These are phyloP conservation scores for Tuber calosporum DNA, from an alignment of 495 filamentous ascomycete genomes.

Conservation along the genomic window DNA sequence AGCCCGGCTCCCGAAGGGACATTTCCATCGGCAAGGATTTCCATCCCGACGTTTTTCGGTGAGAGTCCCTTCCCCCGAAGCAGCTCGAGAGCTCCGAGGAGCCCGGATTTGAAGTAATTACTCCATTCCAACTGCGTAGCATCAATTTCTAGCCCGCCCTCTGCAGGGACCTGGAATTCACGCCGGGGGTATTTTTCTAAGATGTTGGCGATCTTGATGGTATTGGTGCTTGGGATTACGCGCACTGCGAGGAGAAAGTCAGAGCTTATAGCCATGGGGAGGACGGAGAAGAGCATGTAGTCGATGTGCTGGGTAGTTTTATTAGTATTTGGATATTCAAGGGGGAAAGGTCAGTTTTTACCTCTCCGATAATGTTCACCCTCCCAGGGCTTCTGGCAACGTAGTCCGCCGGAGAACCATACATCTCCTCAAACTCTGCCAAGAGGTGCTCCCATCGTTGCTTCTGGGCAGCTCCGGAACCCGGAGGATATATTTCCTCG, in stretches of 20 bases:
- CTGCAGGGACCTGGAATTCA: slow-evolving; percentile 63
- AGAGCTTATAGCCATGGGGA: slow-evolving; percentile 88
- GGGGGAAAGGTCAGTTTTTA: slow-evolving; percentile 32
- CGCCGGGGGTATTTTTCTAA: slow-evolving; percentile 67
- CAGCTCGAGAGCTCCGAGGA: slow-evolving; percentile 71
- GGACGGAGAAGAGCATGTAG: slow-evolving; percentile 91
- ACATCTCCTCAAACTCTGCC: slow-evolving; percentile 62
- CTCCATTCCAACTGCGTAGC: slow-evolving; percentile 84
- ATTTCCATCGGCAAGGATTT: slow-evolving; percentile 81
- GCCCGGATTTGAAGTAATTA: slow-evolving; percentile 94
- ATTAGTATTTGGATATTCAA: slow-evolving; percentile 13
- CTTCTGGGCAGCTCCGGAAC: slow-evolving; percentile 52
- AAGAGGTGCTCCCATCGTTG: slow-evolving; percentile 67
- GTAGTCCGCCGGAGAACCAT: slow-evolving; percentile 66
- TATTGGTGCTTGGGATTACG: slow-evolving; percentile 46
- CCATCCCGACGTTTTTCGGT: slow-evolving; percentile 68
- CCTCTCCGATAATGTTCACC: slow-evolving; percentile 95
- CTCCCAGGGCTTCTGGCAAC: slow-evolving; percentile 84
- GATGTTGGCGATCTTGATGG: slow-evolving; percentile 69
- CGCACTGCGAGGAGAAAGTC: slow-evolving; percentile 84
- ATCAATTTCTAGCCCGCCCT: slow-evolving; percentile 71
- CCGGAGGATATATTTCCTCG: slow-evolving; percentile 61
- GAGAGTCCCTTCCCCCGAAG: slow-evolving; percentile 58
- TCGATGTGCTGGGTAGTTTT: slow-evolving; percentile 63
- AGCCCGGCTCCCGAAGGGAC: slow-evolving; percentile 88